Evolutionary conservation across 1,284 basidiomycete genomes (phyloP).

Genomic region (Agroathelia rolfsii): DNA sequence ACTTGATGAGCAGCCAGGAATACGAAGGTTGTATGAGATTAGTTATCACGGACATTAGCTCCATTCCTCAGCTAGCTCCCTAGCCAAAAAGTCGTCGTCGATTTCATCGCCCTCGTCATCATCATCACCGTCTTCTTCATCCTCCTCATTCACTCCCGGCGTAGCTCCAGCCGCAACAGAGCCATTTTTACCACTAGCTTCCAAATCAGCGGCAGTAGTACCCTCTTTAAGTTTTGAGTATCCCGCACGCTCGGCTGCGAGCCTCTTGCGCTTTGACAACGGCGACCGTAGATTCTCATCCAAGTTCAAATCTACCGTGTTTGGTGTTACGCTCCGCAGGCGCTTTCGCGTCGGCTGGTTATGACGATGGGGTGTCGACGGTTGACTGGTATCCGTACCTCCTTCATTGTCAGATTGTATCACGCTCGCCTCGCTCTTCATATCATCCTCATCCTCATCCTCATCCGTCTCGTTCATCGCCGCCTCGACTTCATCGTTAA

Average conservation of each 20-base stretch:
- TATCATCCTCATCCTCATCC: conserved; percentile 28
- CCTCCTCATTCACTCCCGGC: no score
- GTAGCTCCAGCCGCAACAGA: no score
- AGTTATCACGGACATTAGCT: no score
- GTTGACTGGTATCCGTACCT: conserved; percentile 31
- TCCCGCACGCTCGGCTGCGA: conserved; percentile 51
- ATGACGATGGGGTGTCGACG: conserved; percentile 34
- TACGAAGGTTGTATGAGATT: no score
- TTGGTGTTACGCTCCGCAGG: conserved; percentile 59
- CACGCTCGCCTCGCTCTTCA: conserved; percentile 23
- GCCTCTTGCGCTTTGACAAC: conserved; percentile 66
- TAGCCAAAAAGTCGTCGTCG: conserved; percentile 65
- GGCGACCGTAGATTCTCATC: conserved; percentile 48
- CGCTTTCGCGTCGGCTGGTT: conserved; percentile 53
- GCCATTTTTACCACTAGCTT: conserved; percentile 17
- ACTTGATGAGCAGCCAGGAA: no score
- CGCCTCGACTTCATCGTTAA: conserved; percentile 81
- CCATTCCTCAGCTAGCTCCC: conserved; percentile 64
- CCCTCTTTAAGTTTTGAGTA: conserved; percentile 58
- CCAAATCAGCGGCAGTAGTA: conserved; percentile 48
- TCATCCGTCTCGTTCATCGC: conserved; percentile 76
- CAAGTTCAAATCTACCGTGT: conserved; percentile 34
- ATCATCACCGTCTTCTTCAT: no score
- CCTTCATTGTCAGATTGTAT: conserved; percentile 20
- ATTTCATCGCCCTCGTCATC: conserved; percentile 37